A percentile compares a stretch with the other conserved stretches of the same genome.
Conservation (phyloP, 257 asterid genomes). For the Salvia splendens region DNA sequence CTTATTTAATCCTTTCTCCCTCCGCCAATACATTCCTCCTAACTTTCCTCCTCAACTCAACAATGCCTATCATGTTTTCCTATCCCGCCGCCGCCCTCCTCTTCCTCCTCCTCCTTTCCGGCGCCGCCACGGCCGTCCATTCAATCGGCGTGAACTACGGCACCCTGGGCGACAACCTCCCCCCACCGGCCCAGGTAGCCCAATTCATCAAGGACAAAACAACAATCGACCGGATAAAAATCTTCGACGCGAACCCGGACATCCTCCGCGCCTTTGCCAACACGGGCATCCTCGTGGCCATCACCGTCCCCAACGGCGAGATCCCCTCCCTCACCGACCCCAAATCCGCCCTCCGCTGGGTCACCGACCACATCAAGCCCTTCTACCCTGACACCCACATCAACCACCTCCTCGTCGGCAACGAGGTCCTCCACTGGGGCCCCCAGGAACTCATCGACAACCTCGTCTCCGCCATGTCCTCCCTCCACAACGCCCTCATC, state of each 20-base stretch:
- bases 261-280: constrained; percentile 72
- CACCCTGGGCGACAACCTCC: constrained; percentile 77
- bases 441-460: constrained; percentile 54
- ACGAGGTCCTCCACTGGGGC: constrained; percentile 90
- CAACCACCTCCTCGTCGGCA: constrained; percentile 67
- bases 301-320: constrained; percentile 49
- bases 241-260: constrained; percentile 72
- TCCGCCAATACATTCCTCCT: not conserved
- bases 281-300: constrained; percentile 72
- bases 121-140: constrained; percentile 34
- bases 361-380: constrained; percentile 54
- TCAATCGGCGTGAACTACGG: constrained; percentile 93
- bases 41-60: not conserved
- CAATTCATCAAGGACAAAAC: constrained; percentile 66
- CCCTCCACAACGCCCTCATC: constrained; percentile 51
- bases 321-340: constrained; percentile 53
- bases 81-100: constrained; percentile 1
- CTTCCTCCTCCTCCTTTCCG: constrained; percentile 32
- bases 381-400: constrained; percentile 65
- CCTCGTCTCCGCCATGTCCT: constrained; percentile 64
- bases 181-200: constrained; percentile 75
- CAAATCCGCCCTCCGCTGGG: constrained; percentile 53
- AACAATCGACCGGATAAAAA: constrained; percentile 62
- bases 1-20: not conserved
- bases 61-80: not conserved